phyloP scores from a whole-genome alignment of 2,329 filamentous ascomycete species.

The Beauveria rudraprayagi region DNA sequence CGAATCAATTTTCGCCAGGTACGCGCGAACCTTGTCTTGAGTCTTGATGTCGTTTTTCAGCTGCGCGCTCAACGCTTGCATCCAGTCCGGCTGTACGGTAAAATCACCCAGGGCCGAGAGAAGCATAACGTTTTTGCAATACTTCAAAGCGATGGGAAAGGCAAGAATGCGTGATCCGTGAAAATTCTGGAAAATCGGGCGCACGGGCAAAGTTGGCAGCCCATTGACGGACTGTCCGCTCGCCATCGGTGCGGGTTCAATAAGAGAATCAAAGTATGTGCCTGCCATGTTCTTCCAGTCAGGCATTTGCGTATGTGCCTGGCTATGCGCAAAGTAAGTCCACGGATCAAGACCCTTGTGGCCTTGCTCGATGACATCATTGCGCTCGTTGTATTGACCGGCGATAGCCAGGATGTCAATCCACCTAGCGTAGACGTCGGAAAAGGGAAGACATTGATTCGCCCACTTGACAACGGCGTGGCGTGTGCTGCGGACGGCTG shows the following conservation, averaged over 20 bases:
- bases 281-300: slow-evolving; percentile 44
- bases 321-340: slow-evolving; percentile 40
- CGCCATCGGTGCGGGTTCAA: slow-evolving; percentile 19
- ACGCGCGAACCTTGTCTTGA: slow-evolving; percentile 48
- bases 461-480: slow-evolving; percentile 83
- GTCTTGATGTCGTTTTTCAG: slow-evolving; percentile 62
- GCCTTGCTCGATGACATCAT: slow-evolving; percentile 84
- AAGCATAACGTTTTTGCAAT: slow-evolving; percentile 50
- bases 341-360: slow-evolving; percentile 73
- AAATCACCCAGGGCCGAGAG: slow-evolving; percentile 40
- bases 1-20: slow-evolving; percentile 37
- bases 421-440: slow-evolving; percentile 74
- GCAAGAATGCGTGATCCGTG: slow-evolving; percentile 40
- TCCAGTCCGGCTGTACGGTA: slow-evolving; percentile 73
- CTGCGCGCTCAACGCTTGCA: slow-evolving; percentile 65
- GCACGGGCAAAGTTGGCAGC: slow-evolving; percentile 12
- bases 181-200: slow-evolving; percentile 37
- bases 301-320: slow-evolving; percentile 33
- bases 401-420: slow-evolving; percentile 77
- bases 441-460: slow-evolving; percentile 77
- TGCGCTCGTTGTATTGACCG: slow-evolving; percentile 57
- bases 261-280: slow-evolving; percentile 38
- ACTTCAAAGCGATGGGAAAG: slow-evolving; percentile 62
- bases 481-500: slow-evolving; percentile 63
- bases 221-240: slow-evolving; percentile 28